Evolutionary conservation across 192 early-diverging fungal species (phyloP).

Genomic region (Paraglomus occultum): DNA sequence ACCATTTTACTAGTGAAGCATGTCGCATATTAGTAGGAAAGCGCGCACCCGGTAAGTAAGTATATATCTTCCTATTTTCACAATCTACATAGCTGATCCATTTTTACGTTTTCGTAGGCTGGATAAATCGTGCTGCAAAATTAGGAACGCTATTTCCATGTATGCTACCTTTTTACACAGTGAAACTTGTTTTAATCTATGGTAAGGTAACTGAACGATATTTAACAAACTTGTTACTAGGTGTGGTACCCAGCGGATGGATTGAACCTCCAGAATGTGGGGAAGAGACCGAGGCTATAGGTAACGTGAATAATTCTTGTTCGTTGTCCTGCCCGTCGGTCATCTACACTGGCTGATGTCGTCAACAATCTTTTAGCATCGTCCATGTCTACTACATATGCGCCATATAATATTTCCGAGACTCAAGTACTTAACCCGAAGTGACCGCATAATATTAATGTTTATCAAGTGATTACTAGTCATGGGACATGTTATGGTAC

Average conservation of each 20-base stretch:
- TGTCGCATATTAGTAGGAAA: slow-evolving; percentile 22
- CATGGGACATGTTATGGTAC: no score
- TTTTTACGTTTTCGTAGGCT: slow-evolving; percentile 28
- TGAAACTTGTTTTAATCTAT: background rate
- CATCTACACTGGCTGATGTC: no score
- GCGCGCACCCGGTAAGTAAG: slow-evolving; percentile 20
- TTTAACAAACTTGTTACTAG: background rate
- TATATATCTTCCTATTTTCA: background rate
- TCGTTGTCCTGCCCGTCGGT: no score
- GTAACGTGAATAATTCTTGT: no score
- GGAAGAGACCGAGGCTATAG: slow-evolving; percentile 9
- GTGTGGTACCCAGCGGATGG: slow-evolving; percentile 44
- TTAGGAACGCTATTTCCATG: slow-evolving; percentile 48
- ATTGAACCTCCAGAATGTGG: slow-evolving; percentile 42
- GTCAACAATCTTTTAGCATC: no score
- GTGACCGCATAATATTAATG: no score
- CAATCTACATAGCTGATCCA: background rate
- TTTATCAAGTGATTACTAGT: no score
- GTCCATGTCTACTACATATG: no score
- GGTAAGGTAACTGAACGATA: background rate
- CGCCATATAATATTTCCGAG: no score
- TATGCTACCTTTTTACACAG: background rate
- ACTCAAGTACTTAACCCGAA: no score
- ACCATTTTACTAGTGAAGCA: slow-evolving; percentile 23
- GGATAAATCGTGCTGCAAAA: slow-evolving; percentile 48